A percentile compares a stretch with the other conserved stretches of the same genome.
Conservation (phyloP, 345 rosid species). For the Gossypium arboreum region DNA sequence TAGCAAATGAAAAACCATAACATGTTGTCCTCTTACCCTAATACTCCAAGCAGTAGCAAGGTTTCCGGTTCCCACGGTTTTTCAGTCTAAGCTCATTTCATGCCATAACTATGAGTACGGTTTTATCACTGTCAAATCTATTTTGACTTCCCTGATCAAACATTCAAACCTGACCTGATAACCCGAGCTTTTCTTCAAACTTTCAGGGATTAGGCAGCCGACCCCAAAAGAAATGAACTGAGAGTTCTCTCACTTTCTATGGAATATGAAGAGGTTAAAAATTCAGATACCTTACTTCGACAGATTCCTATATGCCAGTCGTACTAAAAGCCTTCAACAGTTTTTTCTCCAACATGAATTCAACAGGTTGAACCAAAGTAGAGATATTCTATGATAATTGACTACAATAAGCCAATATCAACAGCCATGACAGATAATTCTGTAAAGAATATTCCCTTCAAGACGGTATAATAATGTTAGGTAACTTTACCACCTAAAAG, state of each 20-base stretch:
- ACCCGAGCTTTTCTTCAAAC: background rate
- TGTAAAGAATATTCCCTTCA: slow-evolving; percentile 12
- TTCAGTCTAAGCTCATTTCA: background rate
- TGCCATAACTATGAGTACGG: background rate
- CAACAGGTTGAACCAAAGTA: slow-evolving; percentile 20
- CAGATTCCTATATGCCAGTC: background rate
- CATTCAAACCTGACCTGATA: background rate
- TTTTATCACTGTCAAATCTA: background rate
- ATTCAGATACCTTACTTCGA: background rate
- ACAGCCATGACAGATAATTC: slow-evolving; percentile 12
- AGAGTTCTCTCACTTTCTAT: background rate
- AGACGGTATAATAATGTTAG: slow-evolving; percentile 5
- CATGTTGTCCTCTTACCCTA: background rate
- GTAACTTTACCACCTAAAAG: slow-evolving; percentile 2
- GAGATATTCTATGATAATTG: slow-evolving; percentile 9
- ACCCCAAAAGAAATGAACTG: background rate
- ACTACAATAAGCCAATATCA: slow-evolving; percentile 18
- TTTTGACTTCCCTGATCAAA: background rate
- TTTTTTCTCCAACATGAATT: slow-evolving; percentile 9
- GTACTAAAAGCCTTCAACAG: slow-evolving; percentile 3
- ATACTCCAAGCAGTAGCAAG: background rate
- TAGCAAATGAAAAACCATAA: background rate
- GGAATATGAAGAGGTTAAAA: background rate
- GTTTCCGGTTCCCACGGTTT: background rate
- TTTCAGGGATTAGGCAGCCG: background rate